Evolutionary conservation across 768 basidiomycete genomes (phyloP).

Genomic region (Lactarius hengduanensis): DNA sequence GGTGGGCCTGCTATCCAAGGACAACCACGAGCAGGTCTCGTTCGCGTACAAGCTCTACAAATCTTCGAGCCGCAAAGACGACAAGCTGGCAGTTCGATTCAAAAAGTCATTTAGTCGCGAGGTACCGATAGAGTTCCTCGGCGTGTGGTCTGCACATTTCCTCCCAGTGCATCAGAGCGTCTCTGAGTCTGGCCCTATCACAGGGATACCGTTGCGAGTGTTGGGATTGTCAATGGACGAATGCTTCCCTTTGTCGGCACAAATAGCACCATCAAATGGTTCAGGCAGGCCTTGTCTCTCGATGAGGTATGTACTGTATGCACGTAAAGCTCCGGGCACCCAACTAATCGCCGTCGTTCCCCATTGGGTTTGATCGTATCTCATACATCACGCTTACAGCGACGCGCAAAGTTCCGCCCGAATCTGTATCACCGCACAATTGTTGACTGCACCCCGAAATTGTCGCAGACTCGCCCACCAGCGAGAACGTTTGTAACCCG

Average conservation of each 20-base stretch:
- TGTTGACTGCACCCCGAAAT: not conserved
- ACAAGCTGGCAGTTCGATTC: constrained; percentile 58
- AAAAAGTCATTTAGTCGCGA: constrained; percentile 66
- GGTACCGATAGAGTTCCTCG: constrained; percentile 76
- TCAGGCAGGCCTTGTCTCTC: constrained; percentile 74
- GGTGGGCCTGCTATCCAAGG: constrained; percentile 68
- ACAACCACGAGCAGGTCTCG: constrained; percentile 65
- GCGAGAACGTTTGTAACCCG: not conserved
- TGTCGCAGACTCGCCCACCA: constrained; percentile 33
- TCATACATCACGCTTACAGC: constrained; percentile 39
- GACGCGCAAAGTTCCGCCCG: constrained; percentile 61
- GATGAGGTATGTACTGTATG: constrained; percentile 55
- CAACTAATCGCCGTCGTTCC: not conserved
- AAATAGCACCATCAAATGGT: constrained; percentile 62
- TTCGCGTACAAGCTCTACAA: constrained; percentile 77
- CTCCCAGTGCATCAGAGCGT: not conserved
- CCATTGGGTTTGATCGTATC: not conserved
- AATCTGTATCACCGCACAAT: constrained; percentile 58
- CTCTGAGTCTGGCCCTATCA: not conserved
- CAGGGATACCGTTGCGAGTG: constrained; percentile 80
- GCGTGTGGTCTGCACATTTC: constrained; percentile 57
- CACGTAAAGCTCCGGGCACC: not conserved
- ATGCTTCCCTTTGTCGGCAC: constrained; percentile 66
- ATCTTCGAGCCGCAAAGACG: constrained; percentile 46
- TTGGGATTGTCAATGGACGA: constrained; percentile 57